phyloP scores from a whole-genome alignment of 768 basidiomycete genomes.

The Termitomyces sp. region DNA sequence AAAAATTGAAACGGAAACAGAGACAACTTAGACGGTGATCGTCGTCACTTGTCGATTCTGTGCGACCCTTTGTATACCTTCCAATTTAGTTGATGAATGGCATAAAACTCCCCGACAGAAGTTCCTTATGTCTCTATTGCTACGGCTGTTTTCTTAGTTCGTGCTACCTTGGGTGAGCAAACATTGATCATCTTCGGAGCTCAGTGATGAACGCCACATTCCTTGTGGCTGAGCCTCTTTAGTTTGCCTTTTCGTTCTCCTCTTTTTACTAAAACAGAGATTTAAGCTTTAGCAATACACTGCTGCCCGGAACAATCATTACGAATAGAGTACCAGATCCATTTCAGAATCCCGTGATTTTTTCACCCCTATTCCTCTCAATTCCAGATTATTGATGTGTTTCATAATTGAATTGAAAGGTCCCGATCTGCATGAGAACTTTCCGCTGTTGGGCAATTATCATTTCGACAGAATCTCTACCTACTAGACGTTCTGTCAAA shows the following conservation, averaged over 20 bases:
- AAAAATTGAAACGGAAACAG: conserved; percentile 32
- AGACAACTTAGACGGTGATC: conserved; percentile 23
- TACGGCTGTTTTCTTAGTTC: neutral
- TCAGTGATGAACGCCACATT: conserved; percentile 3
- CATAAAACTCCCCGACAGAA: neutral
- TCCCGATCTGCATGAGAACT: neutral
- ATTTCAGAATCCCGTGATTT: neutral
- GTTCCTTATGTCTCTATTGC: too few species aligned
- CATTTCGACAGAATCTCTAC: neutral
- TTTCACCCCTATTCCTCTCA: neutral
- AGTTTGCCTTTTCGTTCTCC: neutral
- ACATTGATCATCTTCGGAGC: neutral
- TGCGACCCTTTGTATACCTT: neutral
- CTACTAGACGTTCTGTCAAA: neutral
- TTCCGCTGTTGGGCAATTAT: neutral
- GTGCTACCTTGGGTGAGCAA: too few species aligned
- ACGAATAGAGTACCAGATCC: neutral
- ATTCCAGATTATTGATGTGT: neutral
- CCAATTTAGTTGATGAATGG: neutral
- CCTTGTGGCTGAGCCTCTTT: neutral
- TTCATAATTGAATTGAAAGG: neutral
- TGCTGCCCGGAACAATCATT: neutral
- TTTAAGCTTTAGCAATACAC: neutral
- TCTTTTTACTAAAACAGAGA: too few species aligned
- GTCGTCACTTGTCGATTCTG: neutral